Base-by-base conservation (phyloP, 306 rosid species). In the Lathyrus sativus region DNA sequence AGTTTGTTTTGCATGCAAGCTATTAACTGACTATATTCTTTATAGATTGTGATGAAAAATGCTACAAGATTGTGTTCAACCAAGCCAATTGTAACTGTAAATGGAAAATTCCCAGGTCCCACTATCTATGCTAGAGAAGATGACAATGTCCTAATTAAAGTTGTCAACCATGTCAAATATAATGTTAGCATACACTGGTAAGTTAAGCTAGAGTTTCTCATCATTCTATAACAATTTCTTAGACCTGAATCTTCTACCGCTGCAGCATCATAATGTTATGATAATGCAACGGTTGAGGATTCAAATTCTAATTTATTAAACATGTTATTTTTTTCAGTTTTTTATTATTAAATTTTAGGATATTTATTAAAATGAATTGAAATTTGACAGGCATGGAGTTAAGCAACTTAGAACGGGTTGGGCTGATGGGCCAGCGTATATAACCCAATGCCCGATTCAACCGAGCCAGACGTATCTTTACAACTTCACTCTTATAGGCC, bases 381-480 rank as follows among this genome's bases (percentile, higher is more conserved):
- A 72, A 15, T 49, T 75, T 28, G 75, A 68, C 42, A 87, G 97
- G 97, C 97, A 91, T 55, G 96, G 97, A 2, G 55, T 91, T 0
- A 84, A 91, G 58, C 97, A 91, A 53, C 66, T 89, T 7, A 24
- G 90, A 50, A 84, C 86, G 0, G 96, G 97, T 1, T 91, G 97
- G 97, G 93, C 97, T 0, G 97, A 91, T 72, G 97, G 97, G 42
- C 97, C 97, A 0, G 97, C 97, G 11, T 91, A 83, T 57, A 86
- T 91, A 72, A 91, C 97, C 18, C 97, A 91, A 41, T 91, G 97
- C 55, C 97, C 97, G 13, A 89, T 91, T 74, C 97, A 87, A 71
- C 87, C 91, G 0, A 87, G 86, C 7, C 88, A 87, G 10, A 79
- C 49, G 35, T 91, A 58, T 53, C 17, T 79, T 0, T 89, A 91